These are phyloP conservation scores for Borealophlyctis nickersoniae DNA, from an alignment of 192 early-diverging fungal species.

Conservation along the genomic window DNA sequence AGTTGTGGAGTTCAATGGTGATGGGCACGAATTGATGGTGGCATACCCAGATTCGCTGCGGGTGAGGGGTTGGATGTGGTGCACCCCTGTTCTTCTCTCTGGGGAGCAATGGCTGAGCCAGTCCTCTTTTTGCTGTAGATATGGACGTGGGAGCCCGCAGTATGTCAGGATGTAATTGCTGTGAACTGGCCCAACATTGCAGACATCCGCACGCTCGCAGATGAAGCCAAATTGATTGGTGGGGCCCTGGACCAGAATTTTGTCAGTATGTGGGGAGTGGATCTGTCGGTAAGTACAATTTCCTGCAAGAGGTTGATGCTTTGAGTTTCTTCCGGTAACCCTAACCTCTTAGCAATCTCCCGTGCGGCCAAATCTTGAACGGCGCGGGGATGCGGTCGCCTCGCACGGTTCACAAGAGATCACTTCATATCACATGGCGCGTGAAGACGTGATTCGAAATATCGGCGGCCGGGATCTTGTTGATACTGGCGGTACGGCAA, in stretches of 20 bases:
- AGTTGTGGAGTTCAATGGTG: slow-evolving; percentile 42
- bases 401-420: too few relatives aligned
- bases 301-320: not conserved
- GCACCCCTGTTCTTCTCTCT: too few relatives aligned
- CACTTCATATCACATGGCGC: too few relatives aligned
- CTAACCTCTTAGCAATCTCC: not conserved
- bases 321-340: not conserved
- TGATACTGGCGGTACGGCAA: too few relatives aligned
- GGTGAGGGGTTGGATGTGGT: slow-evolving; percentile 28
- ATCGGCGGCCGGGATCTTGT: too few relatives aligned
- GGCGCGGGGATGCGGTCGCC: too few relatives aligned
- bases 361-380: too few relatives aligned
- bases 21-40: slow-evolving; percentile 43
- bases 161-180: slow-evolving; percentile 29
- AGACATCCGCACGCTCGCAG: slow-evolving; percentile 42
- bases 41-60: slow-evolving; percentile 40
- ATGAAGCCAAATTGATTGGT: slow-evolving; percentile 41
- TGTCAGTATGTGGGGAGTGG: slow-evolving; percentile 50
- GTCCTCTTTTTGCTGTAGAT: slow-evolving; percentile 24
- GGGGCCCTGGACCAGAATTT: slow-evolving; percentile 44
- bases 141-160: slow-evolving; percentile 49
- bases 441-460: too few relatives aligned
- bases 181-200: slow-evolving; percentile 45
- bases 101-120: not conserved
- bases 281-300: slow-evolving; percentile 35